Conservation (phyloP, 2,329 filamentous ascomycete genomes). For the Penicillium freii region DNA sequence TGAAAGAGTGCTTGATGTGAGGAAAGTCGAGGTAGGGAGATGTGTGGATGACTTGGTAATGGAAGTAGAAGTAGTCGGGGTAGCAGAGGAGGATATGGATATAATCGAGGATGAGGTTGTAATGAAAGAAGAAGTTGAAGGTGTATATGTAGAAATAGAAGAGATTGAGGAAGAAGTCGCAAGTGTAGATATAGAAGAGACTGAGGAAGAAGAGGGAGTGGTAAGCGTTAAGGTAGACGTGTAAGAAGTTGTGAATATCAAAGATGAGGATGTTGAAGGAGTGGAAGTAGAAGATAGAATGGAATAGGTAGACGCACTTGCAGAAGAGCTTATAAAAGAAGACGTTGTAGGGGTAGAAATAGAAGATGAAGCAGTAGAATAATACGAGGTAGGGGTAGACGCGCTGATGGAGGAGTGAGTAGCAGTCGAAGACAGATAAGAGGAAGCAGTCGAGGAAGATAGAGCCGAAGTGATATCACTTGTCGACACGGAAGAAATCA, state of each 20-base stretch:
- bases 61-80: constrained; percentile 7
- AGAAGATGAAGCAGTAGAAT: constrained; percentile 18
- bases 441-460: constrained; percentile 15
- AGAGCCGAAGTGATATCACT: constrained; percentile 16
- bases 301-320: constrained; percentile 20
- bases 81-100: constrained; percentile 17
- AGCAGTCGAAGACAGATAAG: constrained; percentile 19
- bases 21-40: constrained; percentile 2
- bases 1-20: constrained; percentile 8
- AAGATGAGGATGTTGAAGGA: background rate
- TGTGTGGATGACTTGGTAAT: constrained; percentile 5
- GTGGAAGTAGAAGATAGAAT: constrained; percentile 3
- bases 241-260: background rate
- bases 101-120: constrained; percentile 17
- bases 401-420: constrained; percentile 10
- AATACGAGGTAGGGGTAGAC: constrained; percentile 13
- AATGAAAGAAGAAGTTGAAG: constrained; percentile 23
- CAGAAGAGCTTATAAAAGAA: constrained; percentile 25
- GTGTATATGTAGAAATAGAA: constrained; percentile 17
- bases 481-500: constrained; percentile 20
- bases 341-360: constrained; percentile 18
- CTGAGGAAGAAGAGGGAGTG: constrained; percentile 11
- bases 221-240: constrained; percentile 3
- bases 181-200: constrained; percentile 17
- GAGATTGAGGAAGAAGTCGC: constrained; percentile 1